Evolutionary conservation across 768 basidiomycete species (phyloP), one percentile per base, ranked within the genome.

Genomic region (Tephrocybe sp.): DNA sequence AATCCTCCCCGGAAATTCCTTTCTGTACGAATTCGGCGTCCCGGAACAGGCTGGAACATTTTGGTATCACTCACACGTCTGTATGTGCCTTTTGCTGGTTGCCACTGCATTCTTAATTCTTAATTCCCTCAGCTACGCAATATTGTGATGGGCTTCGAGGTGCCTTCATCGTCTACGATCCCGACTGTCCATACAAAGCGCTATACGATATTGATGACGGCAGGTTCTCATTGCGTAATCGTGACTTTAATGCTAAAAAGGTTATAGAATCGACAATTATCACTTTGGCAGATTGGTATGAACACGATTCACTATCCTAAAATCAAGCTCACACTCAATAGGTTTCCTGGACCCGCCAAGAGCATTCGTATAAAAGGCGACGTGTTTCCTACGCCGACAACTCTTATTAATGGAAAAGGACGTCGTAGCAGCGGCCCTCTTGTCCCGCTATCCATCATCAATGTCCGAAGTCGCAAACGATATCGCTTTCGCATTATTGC

Each of bases 71-170:
- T 33, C 45, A 3, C 45, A 45, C 34, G 14, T 26, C 10, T 45
- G 45, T 45, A 22, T 22, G 45, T 36, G 26, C 11, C 17, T 36
- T 36, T 17, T 36, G 3, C 35, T 36, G 17, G 4, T 36, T 36
- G 35, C 14, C 5, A 36, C 11, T 17, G 17, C 35, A 4, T 5
- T 14, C 13, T 10, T 36, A 13, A 36, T 36, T 17, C 35, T 3
- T 12, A 14, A 3, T 17, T 6, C 17, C 12, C n/a, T 33, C 16
- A 45, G 45, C 45, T 19, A 45, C 32, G 17, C 45, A 45, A 35
- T 45, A 45, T 32, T 45, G 45, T 17, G 45, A 45, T 14, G 45
- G 45, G 3, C 34, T 45, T 19, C 45, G 45, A 4, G 45, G 45
- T 11, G 45, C 32, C 8, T 35, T 45, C 10, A n/a, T 45, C 20